Evolutionary conservation across 805 yeast genomes (phyloP).

Genomic region (Nadsonia fulvescens): DNA sequence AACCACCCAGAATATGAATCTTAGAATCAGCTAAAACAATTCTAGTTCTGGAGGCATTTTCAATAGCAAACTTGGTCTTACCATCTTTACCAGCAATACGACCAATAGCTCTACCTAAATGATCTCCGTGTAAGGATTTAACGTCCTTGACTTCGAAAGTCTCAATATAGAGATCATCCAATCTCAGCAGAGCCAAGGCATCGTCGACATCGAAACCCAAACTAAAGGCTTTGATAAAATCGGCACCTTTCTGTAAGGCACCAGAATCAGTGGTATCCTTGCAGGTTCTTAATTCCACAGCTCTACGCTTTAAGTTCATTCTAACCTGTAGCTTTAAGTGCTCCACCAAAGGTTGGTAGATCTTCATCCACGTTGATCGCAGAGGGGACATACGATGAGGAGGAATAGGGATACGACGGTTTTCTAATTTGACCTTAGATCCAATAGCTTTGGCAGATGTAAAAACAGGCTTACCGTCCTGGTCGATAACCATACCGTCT

Average conservation of each 20-base stretch:
- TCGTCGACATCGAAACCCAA: constrained; percentile 95
- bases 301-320: constrained; percentile 70
- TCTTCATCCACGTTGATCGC: constrained; percentile 77
- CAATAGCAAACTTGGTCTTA: constrained; percentile 94
- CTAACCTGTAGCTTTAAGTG: constrained; percentile 88
- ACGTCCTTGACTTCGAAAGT: constrained; percentile 95
- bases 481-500: constrained; percentile 42
- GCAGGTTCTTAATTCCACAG: constrained; percentile 73
- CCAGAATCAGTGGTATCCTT: constrained; percentile 76
- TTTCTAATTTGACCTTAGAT: constrained; percentile 58
- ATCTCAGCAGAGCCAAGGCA: constrained; percentile 80
- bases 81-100: constrained; percentile 99
- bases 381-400: constrained; percentile 96
- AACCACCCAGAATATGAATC: constrained; percentile 93
- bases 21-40: constrained; percentile 93
- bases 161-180: constrained; percentile 92
- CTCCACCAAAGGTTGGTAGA: constrained; percentile 90
- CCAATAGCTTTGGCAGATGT: constrained; percentile 50
- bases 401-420: constrained; percentile 82
- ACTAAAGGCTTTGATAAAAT: constrained; percentile 86
- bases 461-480: constrained; percentile 76
- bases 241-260: constrained; percentile 95
- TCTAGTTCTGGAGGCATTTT: constrained; percentile 95
- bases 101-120: constrained; percentile 95
- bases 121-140: constrained; percentile 88